These are phyloP conservation scores for Musa beccarii DNA, from an alignment of 176 grass and related monocot species.

Conservation along the genomic window DNA sequence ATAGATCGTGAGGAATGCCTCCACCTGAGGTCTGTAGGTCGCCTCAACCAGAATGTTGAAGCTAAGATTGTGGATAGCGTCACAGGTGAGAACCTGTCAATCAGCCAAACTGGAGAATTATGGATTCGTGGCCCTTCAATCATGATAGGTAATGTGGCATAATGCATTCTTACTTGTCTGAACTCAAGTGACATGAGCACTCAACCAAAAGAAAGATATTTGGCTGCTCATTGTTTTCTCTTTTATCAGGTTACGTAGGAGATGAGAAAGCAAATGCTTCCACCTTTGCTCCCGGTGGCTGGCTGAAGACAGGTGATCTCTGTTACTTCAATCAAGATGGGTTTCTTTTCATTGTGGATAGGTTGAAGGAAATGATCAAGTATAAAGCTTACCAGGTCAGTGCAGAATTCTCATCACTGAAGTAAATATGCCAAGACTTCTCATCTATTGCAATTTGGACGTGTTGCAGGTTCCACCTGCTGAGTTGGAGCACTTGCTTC, in stretches of 20 bases:
- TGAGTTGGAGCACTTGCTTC: constrained; percentile 35
- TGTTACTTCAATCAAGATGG: constrained; percentile 64
- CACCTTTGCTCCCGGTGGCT: constrained; percentile 44
- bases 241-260: constrained; percentile 42
- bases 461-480: constrained; percentile 32
- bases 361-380: constrained; percentile 74
- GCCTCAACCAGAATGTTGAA: constrained; percentile 28
- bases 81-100: constrained; percentile 29
- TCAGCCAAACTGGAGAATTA: constrained; percentile 26
- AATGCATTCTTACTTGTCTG: no score
- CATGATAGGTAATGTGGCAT: constrained; percentile 22
- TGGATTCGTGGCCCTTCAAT: constrained; percentile 23
- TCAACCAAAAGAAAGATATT: background rate
- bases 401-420: background rate
- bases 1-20: constrained; percentile 40
- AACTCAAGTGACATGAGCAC: no score
- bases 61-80: constrained; percentile 44
- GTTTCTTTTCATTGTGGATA: constrained; percentile 59
- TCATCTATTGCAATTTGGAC: background rate
- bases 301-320: constrained; percentile 69
- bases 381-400: constrained; percentile 59
- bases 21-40: constrained; percentile 38
- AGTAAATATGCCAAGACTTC: background rate
- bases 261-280: constrained; percentile 39
- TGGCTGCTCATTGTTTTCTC: background rate